Percentiles rank a stretch among this genome's conserved stretches.
Evolutionary conservation across 352 stramenopile species (phyloP).

Genomic region (Phytophthora pisi): DNA sequence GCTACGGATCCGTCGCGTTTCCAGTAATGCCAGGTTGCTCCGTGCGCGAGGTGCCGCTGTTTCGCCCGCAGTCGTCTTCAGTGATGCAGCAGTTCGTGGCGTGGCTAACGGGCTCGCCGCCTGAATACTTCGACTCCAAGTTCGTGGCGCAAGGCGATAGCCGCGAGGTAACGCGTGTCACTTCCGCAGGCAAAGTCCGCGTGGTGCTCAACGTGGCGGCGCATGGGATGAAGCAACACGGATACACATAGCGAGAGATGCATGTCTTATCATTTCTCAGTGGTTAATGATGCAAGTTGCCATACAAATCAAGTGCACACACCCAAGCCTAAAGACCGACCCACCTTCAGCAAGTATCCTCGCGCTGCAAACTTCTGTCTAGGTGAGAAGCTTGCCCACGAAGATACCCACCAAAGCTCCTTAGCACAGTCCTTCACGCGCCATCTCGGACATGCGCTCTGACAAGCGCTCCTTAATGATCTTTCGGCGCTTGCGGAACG

Average conservation of each 20-base stretch:
- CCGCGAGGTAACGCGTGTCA: conserved; percentile 71
- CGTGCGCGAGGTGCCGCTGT: conserved; percentile 81
- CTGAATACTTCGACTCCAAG: conserved; percentile 91
- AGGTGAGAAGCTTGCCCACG: conserved; percentile 5
- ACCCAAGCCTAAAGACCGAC: conserved; percentile 16
- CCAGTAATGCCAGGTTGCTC: conserved; percentile 70
- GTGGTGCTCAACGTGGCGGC: conserved; percentile 73
- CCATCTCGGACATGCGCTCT: conserved; percentile 76
- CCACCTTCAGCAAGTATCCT: conserved; percentile 5
- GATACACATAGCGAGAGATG: conserved; percentile 32
- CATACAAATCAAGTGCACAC: conserved; percentile 35
- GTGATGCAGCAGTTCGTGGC: conserved; percentile 87
- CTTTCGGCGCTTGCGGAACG: conserved; percentile 81
- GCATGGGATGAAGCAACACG: conserved; percentile 62
- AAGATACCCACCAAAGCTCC: conserved; percentile 1
- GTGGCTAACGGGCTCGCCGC: conserved; percentile 86
- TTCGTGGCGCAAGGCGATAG: conserved; percentile 77
- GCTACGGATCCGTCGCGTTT: conserved; percentile 91
- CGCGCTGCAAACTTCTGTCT: neutral
- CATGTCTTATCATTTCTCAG: conserved; percentile 33
- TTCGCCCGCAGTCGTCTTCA: conserved; percentile 87
- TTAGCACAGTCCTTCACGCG: conserved; percentile 78
- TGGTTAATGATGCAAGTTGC: conserved; percentile 31
- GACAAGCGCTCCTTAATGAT: conserved; percentile 80
- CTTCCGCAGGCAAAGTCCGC: conserved; percentile 54